Conservation (phyloP, 2,329 filamentous ascomycete genomes). For the Aspergillus puulaauensis region DNA sequence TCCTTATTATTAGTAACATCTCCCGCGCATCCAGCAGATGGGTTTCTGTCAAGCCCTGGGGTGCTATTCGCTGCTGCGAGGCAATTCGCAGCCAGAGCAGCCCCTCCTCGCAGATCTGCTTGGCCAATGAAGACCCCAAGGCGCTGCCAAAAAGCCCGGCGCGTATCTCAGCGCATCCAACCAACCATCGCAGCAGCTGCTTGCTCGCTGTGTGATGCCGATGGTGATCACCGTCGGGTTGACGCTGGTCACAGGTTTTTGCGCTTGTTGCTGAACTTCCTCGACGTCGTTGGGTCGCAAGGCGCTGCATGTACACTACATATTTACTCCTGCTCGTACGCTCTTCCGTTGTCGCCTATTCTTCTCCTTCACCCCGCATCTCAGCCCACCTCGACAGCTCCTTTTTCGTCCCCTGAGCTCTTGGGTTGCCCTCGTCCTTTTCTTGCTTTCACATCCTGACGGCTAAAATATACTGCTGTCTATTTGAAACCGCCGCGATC, state of each 20-base stretch:
- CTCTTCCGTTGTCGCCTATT: background rate
- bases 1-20: conserved; percentile 5
- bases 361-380: conserved; percentile 10
- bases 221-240: conserved; percentile 3
- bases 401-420: conserved; percentile 11
- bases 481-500: background rate
- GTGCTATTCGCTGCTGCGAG: conserved; percentile 8
- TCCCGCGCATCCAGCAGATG: background rate
- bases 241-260: background rate
- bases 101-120: conserved; percentile 8
- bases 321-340: background rate
- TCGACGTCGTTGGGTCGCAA: background rate
- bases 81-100: background rate
- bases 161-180: conserved; percentile 13
- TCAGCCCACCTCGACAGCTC: conserved; percentile 9
- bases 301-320: background rate
- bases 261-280: background rate
- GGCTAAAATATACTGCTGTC: background rate
- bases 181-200: conserved; percentile 8
- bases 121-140: conserved; percentile 16
- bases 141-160: conserved; percentile 13
- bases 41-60: background rate
- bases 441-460: background rate
- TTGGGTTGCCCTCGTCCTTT: background rate
- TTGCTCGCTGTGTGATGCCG: conserved; percentile 9